These are phyloP conservation scores for Aspergillus haitiensis DNA, from an alignment of 495 filamentous ascomycete genomes.

Conservation along the genomic window DNA sequence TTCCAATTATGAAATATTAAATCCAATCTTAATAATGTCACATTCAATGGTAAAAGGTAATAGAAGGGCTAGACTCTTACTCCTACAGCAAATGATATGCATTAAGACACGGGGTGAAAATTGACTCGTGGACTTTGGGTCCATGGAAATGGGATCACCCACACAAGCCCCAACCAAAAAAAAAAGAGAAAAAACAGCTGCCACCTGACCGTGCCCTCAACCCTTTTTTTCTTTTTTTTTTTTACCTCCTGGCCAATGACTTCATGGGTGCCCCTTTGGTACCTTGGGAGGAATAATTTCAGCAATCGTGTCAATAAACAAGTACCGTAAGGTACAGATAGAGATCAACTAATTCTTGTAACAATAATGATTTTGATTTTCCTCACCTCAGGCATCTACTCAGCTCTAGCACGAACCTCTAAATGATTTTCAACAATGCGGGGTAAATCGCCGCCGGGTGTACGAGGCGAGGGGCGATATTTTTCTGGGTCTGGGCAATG, in stretches of 20 bases:
- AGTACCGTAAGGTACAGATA: background rate
- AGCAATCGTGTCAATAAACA: background rate
- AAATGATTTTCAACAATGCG: conserved; percentile 8
- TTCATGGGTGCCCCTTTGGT: conserved; percentile 1
- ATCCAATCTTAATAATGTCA: background rate
- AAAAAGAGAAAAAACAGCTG: background rate
- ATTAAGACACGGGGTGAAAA: conserved; percentile 9
- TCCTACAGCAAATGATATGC: background rate
- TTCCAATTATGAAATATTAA: no score
- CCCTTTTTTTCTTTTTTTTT: background rate
- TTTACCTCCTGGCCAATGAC: no score
- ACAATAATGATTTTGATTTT: background rate
- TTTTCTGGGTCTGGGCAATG: conserved; percentile 1
- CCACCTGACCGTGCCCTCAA: background rate
- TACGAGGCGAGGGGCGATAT: background rate
- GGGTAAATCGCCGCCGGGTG: conserved; percentile 8
- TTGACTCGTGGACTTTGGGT: conserved; percentile 5
- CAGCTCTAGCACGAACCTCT: background rate
- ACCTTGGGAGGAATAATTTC: background rate
- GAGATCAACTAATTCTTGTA: background rate
- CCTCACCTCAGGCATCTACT: background rate
- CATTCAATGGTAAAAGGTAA: background rate
- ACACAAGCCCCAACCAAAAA: background rate
- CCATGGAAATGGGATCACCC: background rate
- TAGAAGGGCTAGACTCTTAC: conserved; percentile 4